These are phyloP conservation scores for Metschnikowia continentalis DNA, from an alignment of 805 yeast species.

Conservation along the genomic window DNA sequence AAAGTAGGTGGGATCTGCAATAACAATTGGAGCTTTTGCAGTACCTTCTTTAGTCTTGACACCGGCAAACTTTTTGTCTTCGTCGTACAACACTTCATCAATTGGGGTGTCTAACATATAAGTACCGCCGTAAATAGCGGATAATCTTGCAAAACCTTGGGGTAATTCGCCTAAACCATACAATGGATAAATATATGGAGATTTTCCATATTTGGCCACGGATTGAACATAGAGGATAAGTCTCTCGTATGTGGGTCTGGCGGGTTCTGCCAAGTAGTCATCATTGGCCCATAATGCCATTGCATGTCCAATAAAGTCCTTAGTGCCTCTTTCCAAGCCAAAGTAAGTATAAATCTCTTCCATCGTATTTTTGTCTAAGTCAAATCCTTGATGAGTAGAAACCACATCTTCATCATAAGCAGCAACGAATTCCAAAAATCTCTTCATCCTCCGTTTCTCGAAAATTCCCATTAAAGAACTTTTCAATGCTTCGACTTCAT, in stretches of 20 bases:
- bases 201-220: slow-evolving; percentile 91
- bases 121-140: slow-evolving; percentile 97
- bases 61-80: slow-evolving; percentile 65
- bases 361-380: slow-evolving; percentile 86
- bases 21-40: slow-evolving; percentile 88
- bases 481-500: slow-evolving; percentile 82
- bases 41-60: slow-evolving; percentile 88
- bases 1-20: slow-evolving; percentile 97
- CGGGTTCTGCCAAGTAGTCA: slow-evolving; percentile 78
- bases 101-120: slow-evolving; percentile 97
- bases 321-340: slow-evolving; percentile 88
- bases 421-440: slow-evolving; percentile 83
- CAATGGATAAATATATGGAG: slow-evolving; percentile 93
- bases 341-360: slow-evolving; percentile 84
- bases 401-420: slow-evolving; percentile 73
- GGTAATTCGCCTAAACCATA: slow-evolving; percentile 97
- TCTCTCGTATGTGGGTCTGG: slow-evolving; percentile 87
- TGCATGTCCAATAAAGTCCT: slow-evolving; percentile 96
- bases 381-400: slow-evolving; percentile 79
- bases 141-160: slow-evolving; percentile 96
- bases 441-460: slow-evolving; percentile 93
- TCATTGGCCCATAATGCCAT: slow-evolving; percentile 97
- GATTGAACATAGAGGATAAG: slow-evolving; percentile 81
- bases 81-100: slow-evolving; percentile 77
- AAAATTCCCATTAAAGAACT: slow-evolving; percentile 94